Evolutionary conservation across 2,329 filamentous ascomycete genomes (phyloP).

Genomic region (Monascus ruber): DNA sequence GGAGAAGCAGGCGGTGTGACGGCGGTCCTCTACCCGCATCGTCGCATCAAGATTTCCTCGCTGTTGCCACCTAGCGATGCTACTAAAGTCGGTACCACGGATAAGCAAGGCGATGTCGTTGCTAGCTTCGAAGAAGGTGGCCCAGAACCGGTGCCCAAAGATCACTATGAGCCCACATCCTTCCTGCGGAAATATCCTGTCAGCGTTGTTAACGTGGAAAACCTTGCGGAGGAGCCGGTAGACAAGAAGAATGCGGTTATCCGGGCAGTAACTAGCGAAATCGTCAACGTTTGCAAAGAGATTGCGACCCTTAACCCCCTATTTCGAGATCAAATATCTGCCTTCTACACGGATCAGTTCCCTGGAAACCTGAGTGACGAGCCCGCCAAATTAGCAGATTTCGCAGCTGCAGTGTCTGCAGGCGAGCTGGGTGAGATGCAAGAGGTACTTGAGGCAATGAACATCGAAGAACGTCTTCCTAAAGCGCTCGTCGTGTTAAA

Average conservation of each 20-base stretch:
- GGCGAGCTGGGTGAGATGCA: slow-evolving; percentile 88
- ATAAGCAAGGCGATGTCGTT: slow-evolving; percentile 67
- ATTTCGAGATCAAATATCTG: slow-evolving; percentile 94
- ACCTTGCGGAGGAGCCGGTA: slow-evolving; percentile 75
- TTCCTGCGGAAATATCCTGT: slow-evolving; percentile 88
- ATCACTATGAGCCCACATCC: slow-evolving; percentile 73
- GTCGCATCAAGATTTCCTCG: slow-evolving; percentile 79
- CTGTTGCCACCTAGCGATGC: slow-evolving; percentile 56
- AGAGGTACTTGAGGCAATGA: slow-evolving; percentile 75
- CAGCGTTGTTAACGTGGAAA: slow-evolving; percentile 90
- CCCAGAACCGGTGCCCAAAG: slow-evolving; percentile 44
- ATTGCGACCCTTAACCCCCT: slow-evolving; percentile 87
- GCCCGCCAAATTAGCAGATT: slow-evolving; percentile 89
- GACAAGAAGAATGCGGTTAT: slow-evolving; percentile 85
- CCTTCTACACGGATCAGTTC: slow-evolving; percentile 90
- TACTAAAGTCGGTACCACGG: slow-evolving; percentile 19
- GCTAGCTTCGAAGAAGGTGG: slow-evolving; percentile 87
- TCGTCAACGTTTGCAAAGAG: slow-evolving; percentile 98
- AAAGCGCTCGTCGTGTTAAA: slow-evolving; percentile 89
- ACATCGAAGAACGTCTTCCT: slow-evolving; percentile 83
- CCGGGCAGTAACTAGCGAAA: slow-evolving; percentile 87
- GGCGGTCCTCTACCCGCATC: slow-evolving; percentile 89
- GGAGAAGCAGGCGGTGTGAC: slow-evolving; percentile 79
- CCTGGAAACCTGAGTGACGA: slow-evolving; percentile 92
- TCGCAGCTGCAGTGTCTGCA: slow-evolving; percentile 91